Evolutionary conservation across 1,284 basidiomycete species (phyloP).

Genomic region (Acaromyces ingoldii): DNA sequence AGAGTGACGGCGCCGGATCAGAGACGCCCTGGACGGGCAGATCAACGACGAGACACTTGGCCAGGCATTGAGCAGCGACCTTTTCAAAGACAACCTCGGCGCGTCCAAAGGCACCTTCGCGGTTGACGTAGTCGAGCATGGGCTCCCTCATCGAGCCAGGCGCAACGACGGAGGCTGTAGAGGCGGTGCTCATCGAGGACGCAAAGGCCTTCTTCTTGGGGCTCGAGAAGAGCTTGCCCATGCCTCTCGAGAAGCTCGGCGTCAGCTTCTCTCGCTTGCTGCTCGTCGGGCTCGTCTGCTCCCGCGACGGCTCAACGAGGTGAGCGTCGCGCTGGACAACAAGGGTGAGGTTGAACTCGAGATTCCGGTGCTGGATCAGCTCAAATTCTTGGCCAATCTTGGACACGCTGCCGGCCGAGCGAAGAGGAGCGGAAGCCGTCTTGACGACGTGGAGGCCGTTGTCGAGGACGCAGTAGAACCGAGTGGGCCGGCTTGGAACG

Average conservation of each 20-base stretch:
- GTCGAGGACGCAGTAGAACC: conserved; percentile 83
- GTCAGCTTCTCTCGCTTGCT: conserved; percentile 22
- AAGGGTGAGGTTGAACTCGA: conserved; percentile 47
- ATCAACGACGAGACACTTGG: conserved; percentile 32
- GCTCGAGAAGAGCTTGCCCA: conserved; percentile 36
- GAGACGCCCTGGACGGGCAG: conserved; percentile 40
- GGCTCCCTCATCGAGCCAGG: conserved; percentile 16
- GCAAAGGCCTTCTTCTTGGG: conserved; percentile 35
- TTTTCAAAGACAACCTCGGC: conserved; percentile 35
- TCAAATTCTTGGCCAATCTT: conserved; percentile 89
- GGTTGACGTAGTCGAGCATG: conserved; percentile 38
- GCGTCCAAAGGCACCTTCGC: conserved; percentile 43
- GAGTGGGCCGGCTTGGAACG: conserved; percentile 58
- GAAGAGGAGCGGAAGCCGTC: conserved; percentile 71
- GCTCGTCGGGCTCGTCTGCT: conserved; percentile 13
- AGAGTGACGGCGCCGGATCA: conserved; percentile 22
- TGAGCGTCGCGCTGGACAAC: conserved; percentile 39
- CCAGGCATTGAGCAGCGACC: conserved; percentile 33
- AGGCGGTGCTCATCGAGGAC: neutral
- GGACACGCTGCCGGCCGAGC: conserved; percentile 57
- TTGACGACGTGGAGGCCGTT: conserved; percentile 96
- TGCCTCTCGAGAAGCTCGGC: conserved; percentile 30
- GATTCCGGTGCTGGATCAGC: conserved; percentile 48
- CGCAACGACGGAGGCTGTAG: neutral
- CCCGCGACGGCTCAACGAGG: conserved; percentile 18